Conservation (phyloP, 2,329 filamentous ascomycete species). For the Microcyclospora tardicrescens region DNA sequence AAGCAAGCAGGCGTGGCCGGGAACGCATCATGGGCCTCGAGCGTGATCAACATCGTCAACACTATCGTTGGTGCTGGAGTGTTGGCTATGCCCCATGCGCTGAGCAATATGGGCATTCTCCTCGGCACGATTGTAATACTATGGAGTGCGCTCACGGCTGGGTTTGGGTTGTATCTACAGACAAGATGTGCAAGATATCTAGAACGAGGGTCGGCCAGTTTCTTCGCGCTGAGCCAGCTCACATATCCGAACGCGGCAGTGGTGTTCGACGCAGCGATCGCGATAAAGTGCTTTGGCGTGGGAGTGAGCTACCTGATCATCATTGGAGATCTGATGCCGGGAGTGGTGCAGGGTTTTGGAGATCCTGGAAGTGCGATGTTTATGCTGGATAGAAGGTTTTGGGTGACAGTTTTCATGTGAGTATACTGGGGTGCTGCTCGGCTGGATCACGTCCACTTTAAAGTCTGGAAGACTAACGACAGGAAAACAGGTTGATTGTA, state of each 20-base stretch:
- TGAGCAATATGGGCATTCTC: slow-evolving; percentile 89
- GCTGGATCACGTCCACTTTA: not conserved
- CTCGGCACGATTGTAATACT: slow-evolving; percentile 73
- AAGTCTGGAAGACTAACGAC: not conserved
- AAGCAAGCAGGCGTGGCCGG: slow-evolving; percentile 58
- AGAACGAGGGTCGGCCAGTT: slow-evolving; percentile 75
- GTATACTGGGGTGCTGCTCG: slow-evolving; percentile 13
- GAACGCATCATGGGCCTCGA: slow-evolving; percentile 77
- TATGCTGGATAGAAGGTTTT: slow-evolving; percentile 82
- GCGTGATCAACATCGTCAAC: slow-evolving; percentile 89
- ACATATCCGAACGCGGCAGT: slow-evolving; percentile 95
- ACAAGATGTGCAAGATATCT: slow-evolving; percentile 86
- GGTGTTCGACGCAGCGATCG: slow-evolving; percentile 89
- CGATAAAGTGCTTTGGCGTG: slow-evolving; percentile 95
- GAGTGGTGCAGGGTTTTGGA: slow-evolving; percentile 68
- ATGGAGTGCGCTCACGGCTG: slow-evolving; percentile 80
- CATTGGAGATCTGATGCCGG: slow-evolving; percentile 96
- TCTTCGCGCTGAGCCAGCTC: slow-evolving; percentile 92
- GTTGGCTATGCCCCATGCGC: slow-evolving; percentile 85
- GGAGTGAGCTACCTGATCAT: slow-evolving; percentile 97
- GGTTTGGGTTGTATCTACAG: slow-evolving; percentile 90
- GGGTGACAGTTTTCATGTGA: slow-evolving; percentile 94
- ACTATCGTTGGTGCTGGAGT: slow-evolving; percentile 94
- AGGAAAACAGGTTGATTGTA: slow-evolving; percentile 57
- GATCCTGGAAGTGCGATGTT: slow-evolving; percentile 53